Conservation (phyloP, 2,329 filamentous ascomycete species). For the Fusarium drepaniforme region DNA sequence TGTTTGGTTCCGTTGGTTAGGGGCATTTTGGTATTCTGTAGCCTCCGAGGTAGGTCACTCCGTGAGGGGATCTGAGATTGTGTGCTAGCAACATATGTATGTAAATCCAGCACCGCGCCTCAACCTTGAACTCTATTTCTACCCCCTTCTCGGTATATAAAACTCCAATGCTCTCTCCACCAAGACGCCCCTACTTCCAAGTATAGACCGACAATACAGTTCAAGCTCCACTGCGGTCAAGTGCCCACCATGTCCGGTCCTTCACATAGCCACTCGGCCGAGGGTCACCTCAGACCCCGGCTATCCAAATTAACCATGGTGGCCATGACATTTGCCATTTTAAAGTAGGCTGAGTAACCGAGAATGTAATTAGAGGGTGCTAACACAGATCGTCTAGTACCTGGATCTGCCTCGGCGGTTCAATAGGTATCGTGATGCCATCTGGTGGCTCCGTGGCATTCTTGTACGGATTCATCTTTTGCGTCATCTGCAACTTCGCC, state of each 20-base stretch:
- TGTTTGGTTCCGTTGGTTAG: background rate
- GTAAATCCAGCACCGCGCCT: background rate
- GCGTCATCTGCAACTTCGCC: constrained; percentile 57
- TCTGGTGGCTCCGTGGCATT: constrained; percentile 57
- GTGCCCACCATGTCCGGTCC: constrained; percentile 9
- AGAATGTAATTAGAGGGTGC: background rate
- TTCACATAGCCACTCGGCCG: background rate
- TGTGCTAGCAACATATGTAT: background rate
- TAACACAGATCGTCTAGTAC: constrained; percentile 32
- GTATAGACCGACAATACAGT: background rate
- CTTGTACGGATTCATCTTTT: constrained; percentile 60
- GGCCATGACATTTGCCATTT: constrained; percentile 57
- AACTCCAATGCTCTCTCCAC: background rate
- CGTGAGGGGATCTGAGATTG: background rate
- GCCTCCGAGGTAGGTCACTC: background rate
- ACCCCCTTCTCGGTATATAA: background rate
- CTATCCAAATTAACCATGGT: constrained; percentile 57
- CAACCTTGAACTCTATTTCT: background rate
- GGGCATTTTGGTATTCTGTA: background rate
- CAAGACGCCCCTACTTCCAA: background rate
- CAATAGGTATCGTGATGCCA: constrained; percentile 55
- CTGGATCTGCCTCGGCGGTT: constrained; percentile 54
- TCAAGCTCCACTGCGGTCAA: background rate
- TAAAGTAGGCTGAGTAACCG: constrained; percentile 46
- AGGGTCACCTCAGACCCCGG: constrained; percentile 51